These are phyloP conservation scores for Saccharomycopsis sp. DNA, from an alignment of 805 yeast species.

Conservation along the genomic window DNA sequence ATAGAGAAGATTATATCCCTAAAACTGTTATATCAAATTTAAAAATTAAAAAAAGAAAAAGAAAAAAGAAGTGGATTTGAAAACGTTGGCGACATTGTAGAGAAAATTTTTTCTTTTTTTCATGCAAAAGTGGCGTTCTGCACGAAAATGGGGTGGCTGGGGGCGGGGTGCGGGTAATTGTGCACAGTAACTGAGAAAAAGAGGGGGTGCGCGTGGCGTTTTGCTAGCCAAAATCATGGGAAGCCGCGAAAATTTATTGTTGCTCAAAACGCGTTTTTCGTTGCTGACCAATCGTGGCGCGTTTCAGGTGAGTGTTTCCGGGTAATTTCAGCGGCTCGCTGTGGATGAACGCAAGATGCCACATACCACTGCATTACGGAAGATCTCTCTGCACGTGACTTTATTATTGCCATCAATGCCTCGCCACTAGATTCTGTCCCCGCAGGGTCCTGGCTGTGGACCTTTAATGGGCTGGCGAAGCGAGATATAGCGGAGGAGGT, in stretches of 20 bases:
- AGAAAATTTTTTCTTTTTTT: background rate
- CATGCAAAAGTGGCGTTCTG: background rate
- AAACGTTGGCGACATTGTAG: background rate
- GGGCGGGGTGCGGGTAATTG: background rate
- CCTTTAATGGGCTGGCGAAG: too few relatives aligned
- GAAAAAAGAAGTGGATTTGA: background rate
- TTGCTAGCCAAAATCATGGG: background rate
- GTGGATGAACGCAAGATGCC: too few relatives aligned
- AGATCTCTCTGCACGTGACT: too few relatives aligned
- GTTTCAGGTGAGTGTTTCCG: too few relatives aligned
- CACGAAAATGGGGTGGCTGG: background rate
- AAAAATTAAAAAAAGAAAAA: background rate
- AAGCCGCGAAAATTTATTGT: background rate
- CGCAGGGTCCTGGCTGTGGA: too few relatives aligned
- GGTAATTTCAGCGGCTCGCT: too few relatives aligned
- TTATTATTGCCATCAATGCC: too few relatives aligned
- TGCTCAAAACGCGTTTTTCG: background rate
- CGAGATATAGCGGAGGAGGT: too few relatives aligned
- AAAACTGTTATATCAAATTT: background rate
- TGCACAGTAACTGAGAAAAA: too few relatives aligned
- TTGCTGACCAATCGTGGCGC: background rate
- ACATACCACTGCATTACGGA: too few relatives aligned
- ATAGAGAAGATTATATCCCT: background rate
- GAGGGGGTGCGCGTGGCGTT: too few relatives aligned
- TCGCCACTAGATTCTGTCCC: too few relatives aligned